Percentiles rank a stretch among this genome's conserved stretches.
Evolutionary conservation across 1,284 basidiomycete species (phyloP).

Genomic region (Termitomyces sp.): DNA sequence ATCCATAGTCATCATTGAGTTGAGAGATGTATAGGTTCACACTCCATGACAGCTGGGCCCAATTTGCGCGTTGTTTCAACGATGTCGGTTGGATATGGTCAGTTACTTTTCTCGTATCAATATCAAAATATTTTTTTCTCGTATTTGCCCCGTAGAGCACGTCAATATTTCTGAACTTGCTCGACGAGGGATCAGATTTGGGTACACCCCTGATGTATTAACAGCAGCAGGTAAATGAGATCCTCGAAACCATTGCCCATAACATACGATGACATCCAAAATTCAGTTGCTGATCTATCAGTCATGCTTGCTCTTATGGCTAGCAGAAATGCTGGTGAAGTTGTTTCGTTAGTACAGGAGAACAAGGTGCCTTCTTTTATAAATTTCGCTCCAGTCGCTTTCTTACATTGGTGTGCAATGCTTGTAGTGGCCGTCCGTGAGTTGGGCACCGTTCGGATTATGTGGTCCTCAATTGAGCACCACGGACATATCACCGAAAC

Average conservation of each 20-base stretch:
- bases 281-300: slow-evolving; percentile 77
- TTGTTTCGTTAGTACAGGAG: slow-evolving; percentile 58
- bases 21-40: not conserved
- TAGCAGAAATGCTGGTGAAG: slow-evolving; percentile 68
- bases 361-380: slow-evolving; percentile 49
- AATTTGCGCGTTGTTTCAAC: slow-evolving; percentile 80
- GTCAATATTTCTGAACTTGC: slow-evolving; percentile 64
- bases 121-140: not conserved
- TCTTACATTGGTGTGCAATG: not conserved
- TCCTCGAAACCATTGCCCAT: not conserved
- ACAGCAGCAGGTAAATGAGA: slow-evolving; percentile 70
- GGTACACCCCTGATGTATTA: slow-evolving; percentile 89
- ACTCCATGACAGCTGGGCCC: slow-evolving; percentile 53
- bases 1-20: not conserved
- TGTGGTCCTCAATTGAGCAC: slow-evolving; percentile 76
- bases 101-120: slow-evolving; percentile 18
- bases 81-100: slow-evolving; percentile 86
- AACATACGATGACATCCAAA: not conserved
- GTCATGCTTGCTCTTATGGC: slow-evolving; percentile 92
- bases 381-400: not conserved
- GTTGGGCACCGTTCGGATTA: slow-evolving; percentile 79
- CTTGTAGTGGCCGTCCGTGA: slow-evolving; percentile 52
- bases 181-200: slow-evolving; percentile 68
- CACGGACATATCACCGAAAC: slow-evolving; percentile 42
- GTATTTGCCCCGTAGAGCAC: slow-evolving; percentile 62